phyloP scores from a whole-genome alignment of 345 rosid species.

The Linum usitatissimum region DNA sequence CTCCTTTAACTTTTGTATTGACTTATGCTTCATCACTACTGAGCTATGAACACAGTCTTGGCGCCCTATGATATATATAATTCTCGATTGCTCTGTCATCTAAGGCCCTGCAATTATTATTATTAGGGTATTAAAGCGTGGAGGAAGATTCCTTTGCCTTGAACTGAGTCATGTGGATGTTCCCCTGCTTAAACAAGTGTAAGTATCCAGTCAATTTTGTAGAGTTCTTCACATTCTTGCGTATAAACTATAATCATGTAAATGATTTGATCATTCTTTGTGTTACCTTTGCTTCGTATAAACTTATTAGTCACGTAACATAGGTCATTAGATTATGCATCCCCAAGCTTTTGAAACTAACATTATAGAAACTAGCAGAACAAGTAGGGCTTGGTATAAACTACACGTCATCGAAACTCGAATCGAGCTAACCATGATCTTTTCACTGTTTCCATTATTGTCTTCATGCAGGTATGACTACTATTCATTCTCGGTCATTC shows the following conservation, averaged over 20 bases:
- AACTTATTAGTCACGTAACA: not conserved
- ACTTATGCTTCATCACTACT: too few species aligned
- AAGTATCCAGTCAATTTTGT: constrained; percentile 21
- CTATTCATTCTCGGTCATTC: constrained; percentile 78
- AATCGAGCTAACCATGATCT: not conserved
- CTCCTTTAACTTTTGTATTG: not conserved
- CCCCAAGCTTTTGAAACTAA: too few species aligned
- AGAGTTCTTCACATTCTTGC: not conserved
- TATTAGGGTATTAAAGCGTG: constrained; percentile 64
- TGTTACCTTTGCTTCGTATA: not conserved
- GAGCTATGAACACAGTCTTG: not conserved
- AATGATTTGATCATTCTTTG: too few species aligned
- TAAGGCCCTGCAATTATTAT: not conserved
- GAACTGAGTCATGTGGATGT: constrained; percentile 86
- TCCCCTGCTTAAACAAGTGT: constrained; percentile 79
- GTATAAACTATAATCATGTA: not conserved
- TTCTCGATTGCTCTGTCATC: not conserved
- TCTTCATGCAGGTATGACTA: constrained; percentile 56
- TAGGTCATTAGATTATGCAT: too few species aligned
- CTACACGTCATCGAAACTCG: too few species aligned
- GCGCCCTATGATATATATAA: not conserved
- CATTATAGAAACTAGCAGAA: too few species aligned
- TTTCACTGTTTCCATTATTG: not conserved
- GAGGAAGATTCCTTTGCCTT: constrained; percentile 95
- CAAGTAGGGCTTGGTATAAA: too few species aligned